Evolutionary conservation across 2,329 filamentous ascomycete genomes (phyloP).

Genomic region (Aspergillus calidoustus): DNA sequence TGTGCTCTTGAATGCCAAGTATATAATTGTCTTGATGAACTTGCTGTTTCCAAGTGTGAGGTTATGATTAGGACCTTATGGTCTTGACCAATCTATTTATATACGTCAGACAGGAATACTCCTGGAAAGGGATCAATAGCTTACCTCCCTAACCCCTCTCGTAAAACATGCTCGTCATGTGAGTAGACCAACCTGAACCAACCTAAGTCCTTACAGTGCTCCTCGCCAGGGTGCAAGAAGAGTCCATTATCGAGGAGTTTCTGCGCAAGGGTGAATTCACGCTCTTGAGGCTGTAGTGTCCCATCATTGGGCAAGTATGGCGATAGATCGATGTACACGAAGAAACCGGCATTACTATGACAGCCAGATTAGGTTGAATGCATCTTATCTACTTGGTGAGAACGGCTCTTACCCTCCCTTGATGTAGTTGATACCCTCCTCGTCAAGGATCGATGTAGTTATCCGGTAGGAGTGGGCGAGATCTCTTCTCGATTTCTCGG

Average conservation of each 20-base stretch:
- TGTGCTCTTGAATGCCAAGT: background rate
- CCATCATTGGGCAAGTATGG: slow-evolving; percentile 41
- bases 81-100: slow-evolving; percentile 5
- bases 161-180: slow-evolving; percentile 39
- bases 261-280: slow-evolving; percentile 53
- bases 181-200: slow-evolving; percentile 61
- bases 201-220: slow-evolving; percentile 51
- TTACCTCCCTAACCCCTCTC: slow-evolving; percentile 42
- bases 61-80: background rate
- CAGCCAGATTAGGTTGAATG: background rate
- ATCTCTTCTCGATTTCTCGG: slow-evolving; percentile 26
- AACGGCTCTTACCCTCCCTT: slow-evolving; percentile 34
- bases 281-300: slow-evolving; percentile 30
- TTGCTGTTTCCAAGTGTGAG: background rate
- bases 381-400: background rate
- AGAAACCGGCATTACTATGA: slow-evolving; percentile 51
- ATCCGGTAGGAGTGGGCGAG: slow-evolving; percentile 35
- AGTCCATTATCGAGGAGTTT: slow-evolving; percentile 53
- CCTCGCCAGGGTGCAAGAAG: slow-evolving; percentile 55
- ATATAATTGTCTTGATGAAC: background rate
- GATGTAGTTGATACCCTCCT: slow-evolving; percentile 44
- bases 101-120: background rate
- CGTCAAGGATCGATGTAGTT: slow-evolving; percentile 38
- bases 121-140: background rate
- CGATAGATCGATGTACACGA: slow-evolving; percentile 51